Evolutionary conservation across 2,329 filamentous ascomycete genomes (phyloP).

Genomic region (Tolypocladium cylindrosporum): DNA sequence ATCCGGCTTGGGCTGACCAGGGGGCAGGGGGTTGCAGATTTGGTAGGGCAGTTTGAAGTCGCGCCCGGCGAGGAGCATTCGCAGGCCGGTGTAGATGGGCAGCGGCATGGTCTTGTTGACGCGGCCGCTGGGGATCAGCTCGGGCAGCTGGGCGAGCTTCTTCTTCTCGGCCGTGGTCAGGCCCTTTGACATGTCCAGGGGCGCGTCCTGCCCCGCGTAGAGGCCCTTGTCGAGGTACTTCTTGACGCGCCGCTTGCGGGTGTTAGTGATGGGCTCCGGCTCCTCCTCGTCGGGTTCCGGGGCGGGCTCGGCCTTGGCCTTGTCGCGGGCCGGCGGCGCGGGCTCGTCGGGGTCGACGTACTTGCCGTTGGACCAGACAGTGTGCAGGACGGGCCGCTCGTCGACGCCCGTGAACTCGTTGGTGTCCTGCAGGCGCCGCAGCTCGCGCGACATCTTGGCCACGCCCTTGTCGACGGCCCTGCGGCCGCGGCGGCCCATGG

Average conservation of each 20-base stretch:
- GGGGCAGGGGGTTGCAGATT: constrained; percentile 76
- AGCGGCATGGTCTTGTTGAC: constrained; percentile 55
- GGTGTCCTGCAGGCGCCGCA: constrained; percentile 50
- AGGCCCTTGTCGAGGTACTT: constrained; percentile 75
- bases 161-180: constrained; percentile 43
- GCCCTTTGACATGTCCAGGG: constrained; percentile 35
- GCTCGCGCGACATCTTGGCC: constrained; percentile 43
- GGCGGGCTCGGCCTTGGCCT: constrained; percentile 17
- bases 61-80: constrained; percentile 58
- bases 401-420: constrained; percentile 53
- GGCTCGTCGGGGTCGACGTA: constrained; percentile 38
- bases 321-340: constrained; percentile 27
- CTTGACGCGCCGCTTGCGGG: constrained; percentile 47
- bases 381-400: constrained; percentile 44
- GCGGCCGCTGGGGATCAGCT: constrained; percentile 33
- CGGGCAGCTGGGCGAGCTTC: constrained; percentile 35
- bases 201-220: constrained; percentile 69
- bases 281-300: constrained; percentile 25
- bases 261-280: constrained; percentile 26
- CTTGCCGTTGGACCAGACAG: constrained; percentile 57
- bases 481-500: constrained; percentile 51
- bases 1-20: constrained; percentile 81
- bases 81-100: constrained; percentile 69
- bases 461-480: constrained; percentile 40
- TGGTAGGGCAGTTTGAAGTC: constrained; percentile 88